A percentile compares a stretch with the other conserved stretches of the same genome.
These are phyloP conservation scores for Scutellaria galericulata DNA, from an alignment of 257 asterid genomes.

Conservation along the genomic window DNA sequence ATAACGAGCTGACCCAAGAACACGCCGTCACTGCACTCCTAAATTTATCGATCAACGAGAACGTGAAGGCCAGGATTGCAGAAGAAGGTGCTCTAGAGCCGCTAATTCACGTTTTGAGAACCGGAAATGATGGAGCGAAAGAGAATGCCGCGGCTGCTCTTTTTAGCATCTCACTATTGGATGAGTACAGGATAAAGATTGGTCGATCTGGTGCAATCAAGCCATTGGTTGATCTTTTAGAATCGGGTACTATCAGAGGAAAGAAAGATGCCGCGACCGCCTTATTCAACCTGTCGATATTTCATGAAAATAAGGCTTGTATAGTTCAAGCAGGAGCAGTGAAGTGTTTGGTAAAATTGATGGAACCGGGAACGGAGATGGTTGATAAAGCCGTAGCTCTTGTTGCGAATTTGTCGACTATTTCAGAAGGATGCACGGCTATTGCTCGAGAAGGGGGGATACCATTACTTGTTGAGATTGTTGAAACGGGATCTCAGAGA, in stretches of 20 bases:
- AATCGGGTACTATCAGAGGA: constrained; percentile 76
- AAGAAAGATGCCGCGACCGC: constrained; percentile 98
- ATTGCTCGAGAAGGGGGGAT: constrained; percentile 87
- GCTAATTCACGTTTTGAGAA: constrained; percentile 72
- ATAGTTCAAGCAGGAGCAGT: constrained; percentile 93
- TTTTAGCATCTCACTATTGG: constrained; percentile 86
- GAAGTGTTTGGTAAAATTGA: constrained; percentile 62
- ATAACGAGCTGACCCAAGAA: constrained; percentile 67
- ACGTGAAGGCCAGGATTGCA: constrained; percentile 69
- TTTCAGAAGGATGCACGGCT: constrained; percentile 83
- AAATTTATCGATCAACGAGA: constrained; percentile 74
- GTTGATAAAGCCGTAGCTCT: constrained; percentile 94
- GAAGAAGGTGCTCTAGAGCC: constrained; percentile 82
- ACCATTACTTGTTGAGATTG: constrained; percentile 76
- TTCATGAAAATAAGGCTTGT: constrained; percentile 92
- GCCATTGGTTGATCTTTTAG: constrained; percentile 79
- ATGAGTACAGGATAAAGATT: constrained; percentile 76
- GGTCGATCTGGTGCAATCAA: constrained; percentile 89
- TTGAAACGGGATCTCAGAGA: constrained; percentile 79
- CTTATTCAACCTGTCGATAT: constrained; percentile 78
- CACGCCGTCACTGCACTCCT: constrained; percentile 93
- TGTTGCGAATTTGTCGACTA: constrained; percentile 85
- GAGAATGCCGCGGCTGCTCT: constrained; percentile 97
- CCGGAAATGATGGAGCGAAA: constrained; percentile 75
- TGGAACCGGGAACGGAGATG: constrained; percentile 76